Evolutionary conservation across 345 rosid species (phyloP), one percentile per base, ranked within the genome.

Genomic region (Euphorbia tirucalli): DNA sequence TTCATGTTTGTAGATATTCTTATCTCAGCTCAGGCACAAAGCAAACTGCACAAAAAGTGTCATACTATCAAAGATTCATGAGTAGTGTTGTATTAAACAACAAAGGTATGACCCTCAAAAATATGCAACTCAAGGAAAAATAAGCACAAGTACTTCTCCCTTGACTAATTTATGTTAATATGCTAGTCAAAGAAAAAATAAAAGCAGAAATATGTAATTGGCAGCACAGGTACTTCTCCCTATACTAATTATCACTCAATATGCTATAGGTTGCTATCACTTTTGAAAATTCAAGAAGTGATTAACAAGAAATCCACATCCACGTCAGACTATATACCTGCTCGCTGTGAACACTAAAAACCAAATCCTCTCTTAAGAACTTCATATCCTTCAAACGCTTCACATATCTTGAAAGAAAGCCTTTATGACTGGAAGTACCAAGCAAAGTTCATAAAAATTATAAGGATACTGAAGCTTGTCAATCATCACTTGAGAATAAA

Each of bases 311-410:
- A 44, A 22, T 18, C 37, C 11, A 58, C 22, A 10, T 15, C 61
- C n/a, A n/a, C n/a, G n/a, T n/a, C 41, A 75, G 37, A 21, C 66
- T 61, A 70, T 11, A 43, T 88, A 92, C 99, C 97, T 92, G 85
- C 78, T 95, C 96, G 64, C 97, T 92, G 58, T 89, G 97, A 75
- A 85, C 82, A 64, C 88, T 90, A 84, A 87, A 95, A 74, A 95
- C 31, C 75, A 95, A 85, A 78, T 95, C 97, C 78, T 95, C 99
- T 71, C 97, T 85, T 27, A 92, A 74, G 75, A 92, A 90, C 73
- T 82, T 80, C 67, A 80, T 85, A 50, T 90, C 93, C 86, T 90
- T 95, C 63, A 92, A 83, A 56, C 60, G 83, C 87, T 87, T 86
- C 56, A 95, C 88, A 54, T 75, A 90, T 76, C 82, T 90, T 61